Conservation (phyloP, 805 yeast species). For the Brettanomyces sp. region DNA sequence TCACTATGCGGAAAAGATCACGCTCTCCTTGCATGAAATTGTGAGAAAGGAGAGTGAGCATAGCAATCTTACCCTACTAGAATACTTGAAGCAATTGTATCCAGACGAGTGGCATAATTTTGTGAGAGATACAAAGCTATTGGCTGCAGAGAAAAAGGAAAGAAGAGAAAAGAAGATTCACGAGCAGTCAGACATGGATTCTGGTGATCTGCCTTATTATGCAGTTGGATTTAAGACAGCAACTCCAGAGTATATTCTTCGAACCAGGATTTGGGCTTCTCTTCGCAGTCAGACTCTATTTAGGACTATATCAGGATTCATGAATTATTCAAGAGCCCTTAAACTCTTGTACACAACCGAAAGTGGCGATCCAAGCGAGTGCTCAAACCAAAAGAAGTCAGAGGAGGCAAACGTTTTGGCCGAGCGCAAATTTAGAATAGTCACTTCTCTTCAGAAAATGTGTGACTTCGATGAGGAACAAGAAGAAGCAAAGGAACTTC, state of each 20-base stretch:
- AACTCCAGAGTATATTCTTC: conserved; percentile 48
- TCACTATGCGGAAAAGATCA: conserved; percentile 77
- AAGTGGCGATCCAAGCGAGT: conserved; percentile 24
- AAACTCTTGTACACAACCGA: conserved; percentile 53
- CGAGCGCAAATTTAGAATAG: conserved; percentile 52
- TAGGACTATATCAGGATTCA: conserved; percentile 75
- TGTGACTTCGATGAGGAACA: conserved; percentile 46
- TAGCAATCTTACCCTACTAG: conserved; percentile 45
- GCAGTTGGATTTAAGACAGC: conserved; percentile 64
- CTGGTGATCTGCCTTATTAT: conserved; percentile 51
- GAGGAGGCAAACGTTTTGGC: conserved; percentile 45
- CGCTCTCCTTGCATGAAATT: conserved; percentile 66
- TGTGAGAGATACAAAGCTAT: conserved; percentile 45
- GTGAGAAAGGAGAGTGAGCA: conserved; percentile 63
- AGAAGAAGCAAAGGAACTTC: conserved; percentile 47
- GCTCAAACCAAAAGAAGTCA: conserved; percentile 26
- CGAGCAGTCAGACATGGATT: not conserved
- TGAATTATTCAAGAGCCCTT: conserved; percentile 67
- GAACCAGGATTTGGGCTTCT: conserved; percentile 85
- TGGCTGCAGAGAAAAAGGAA: conserved; percentile 34
- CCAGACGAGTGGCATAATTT: conserved; percentile 50
- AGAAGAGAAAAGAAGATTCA: conserved; percentile 7
- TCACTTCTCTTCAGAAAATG: conserved; percentile 58
- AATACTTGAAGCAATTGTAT: conserved; percentile 46
- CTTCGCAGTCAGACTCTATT: conserved; percentile 73